Evolutionary conservation across 163 green algal species (phyloP).

Genomic region (Coccomyxa subellipsoidea): DNA sequence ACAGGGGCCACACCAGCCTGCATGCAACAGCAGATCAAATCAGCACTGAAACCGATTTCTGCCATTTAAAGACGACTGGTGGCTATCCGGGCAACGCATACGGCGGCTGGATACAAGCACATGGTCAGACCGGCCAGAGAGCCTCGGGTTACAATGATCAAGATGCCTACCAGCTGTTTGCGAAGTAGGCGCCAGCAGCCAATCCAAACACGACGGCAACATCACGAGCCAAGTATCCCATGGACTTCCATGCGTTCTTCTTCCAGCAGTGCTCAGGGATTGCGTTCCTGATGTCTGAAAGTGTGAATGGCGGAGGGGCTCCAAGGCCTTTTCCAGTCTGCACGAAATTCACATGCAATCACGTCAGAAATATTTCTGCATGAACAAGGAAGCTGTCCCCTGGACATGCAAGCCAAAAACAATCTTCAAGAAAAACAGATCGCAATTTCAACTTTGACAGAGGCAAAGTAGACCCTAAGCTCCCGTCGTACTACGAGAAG

Average conservation of each 20-base stretch:
- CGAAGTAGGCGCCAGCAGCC: slow-evolving; percentile 58
- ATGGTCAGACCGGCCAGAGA: not conserved
- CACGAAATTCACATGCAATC: not conserved
- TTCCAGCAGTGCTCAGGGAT: slow-evolving; percentile 81
- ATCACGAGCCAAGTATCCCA: slow-evolving; percentile 72
- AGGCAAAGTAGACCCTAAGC: not conserved
- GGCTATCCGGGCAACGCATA: too few species aligned
- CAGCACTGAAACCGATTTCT: not conserved
- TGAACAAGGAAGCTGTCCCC: not conserved
- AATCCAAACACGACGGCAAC: slow-evolving; percentile 82
- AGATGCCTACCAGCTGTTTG: slow-evolving; percentile 57
- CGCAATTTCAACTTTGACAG: not conserved
- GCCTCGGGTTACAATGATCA: not conserved
- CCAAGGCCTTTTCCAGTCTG: slow-evolving; percentile 17
- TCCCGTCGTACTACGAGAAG: not conserved
- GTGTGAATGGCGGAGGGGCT: slow-evolving; percentile 55
- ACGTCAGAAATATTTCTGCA: not conserved
- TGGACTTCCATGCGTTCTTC: slow-evolving; percentile 73
- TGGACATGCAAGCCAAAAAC: not conserved
- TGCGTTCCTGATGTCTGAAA: slow-evolving; percentile 61
- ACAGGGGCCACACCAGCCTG: slow-evolving; percentile 86
- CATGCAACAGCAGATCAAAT: not conserved
- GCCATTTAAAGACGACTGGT: not conserved
- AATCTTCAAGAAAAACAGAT: not conserved
- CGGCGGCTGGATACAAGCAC: not conserved